Evolutionary conservation across 805 yeast genomes (phyloP), one percentile per base, ranked within the genome.

Genomic region (Kazachstania martiniae): DNA sequence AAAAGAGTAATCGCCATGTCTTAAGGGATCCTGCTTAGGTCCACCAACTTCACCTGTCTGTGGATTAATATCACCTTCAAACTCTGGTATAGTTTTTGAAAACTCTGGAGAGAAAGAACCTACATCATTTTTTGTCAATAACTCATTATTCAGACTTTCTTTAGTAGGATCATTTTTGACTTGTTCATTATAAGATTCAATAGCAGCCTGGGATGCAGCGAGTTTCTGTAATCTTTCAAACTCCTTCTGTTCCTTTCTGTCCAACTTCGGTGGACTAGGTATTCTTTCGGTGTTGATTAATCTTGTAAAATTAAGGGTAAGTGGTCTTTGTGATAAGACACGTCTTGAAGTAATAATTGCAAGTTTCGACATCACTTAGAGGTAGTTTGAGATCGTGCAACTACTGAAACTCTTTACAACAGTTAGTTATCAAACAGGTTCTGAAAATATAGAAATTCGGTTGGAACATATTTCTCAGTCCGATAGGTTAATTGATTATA

Each of bases 21-120:
- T 74, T 41, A 85, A 66, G 1, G 98, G 98, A 51, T 91, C 96
- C 56, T 91, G 97, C 51, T 91, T 91, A 17, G 98, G 98, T 0
- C 98, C 98, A 29, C 95, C 95, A 15, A 79, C 66, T 59, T 91
- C 98, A 3, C 98, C 98, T 1, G 98, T 91, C 36, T 65, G 70
- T 0, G 98, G 98, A 52, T 91, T 91, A 12, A 68, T 74, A 40
- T 86, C 87, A 1, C 98, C 98, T 58, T 87, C 95, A 52, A 91
- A 91, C 50, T 91, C 98, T 2, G 95, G 94, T 34, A 86, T 77
- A 3, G 86, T 77, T 55, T 79, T 74, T 53, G 80, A 68, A 42
- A 66, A 73, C 35, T 73, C 82, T 2, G 87, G 80, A 2, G 79
- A 75, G 44, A 77, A 71, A 4, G 65, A 61, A 5, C 82, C 81